Conservation (phyloP, 805 yeast genomes). For the Wickerhamiella lipophila region DNA sequence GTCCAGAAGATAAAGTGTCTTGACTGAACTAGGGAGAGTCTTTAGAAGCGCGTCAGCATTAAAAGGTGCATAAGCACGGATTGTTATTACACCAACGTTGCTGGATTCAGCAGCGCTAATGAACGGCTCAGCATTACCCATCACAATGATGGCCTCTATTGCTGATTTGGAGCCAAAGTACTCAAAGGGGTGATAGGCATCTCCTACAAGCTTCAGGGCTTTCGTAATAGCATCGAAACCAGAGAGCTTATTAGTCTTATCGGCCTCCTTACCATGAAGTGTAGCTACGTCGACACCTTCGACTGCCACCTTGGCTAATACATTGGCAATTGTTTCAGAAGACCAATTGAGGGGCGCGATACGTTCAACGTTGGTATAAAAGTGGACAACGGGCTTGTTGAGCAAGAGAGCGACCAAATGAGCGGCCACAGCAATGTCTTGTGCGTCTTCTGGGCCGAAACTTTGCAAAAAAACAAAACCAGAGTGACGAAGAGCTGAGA, state of each 20-base stretch:
- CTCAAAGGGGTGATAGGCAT: conserved; percentile 32
- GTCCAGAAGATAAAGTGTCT: conserved; percentile 49
- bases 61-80: conserved; percentile 68
- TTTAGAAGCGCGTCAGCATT: conserved; percentile 38
- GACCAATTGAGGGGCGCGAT: conserved; percentile 20
- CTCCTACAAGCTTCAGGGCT: conserved; percentile 29
- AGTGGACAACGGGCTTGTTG: conserved; percentile 55
- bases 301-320: conserved; percentile 19
- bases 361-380: conserved; percentile 31
- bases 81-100: conserved; percentile 36
- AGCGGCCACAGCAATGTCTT: conserved; percentile 44
- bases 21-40: conserved; percentile 42
- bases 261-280: conserved; percentile 1
- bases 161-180: conserved; percentile 34
- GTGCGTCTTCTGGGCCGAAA: conserved; percentile 42
- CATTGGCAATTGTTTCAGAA: conserved; percentile 19
- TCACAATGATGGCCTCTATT: conserved; percentile 42
- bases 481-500: conserved; percentile 63
- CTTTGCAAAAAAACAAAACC: conserved; percentile 56
- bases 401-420: conserved; percentile 41
- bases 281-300: conserved; percentile 15
- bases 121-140: conserved; percentile 43
- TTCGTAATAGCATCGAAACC: conserved; percentile 22
- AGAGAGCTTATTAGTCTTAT: conserved; percentile 4
- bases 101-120: conserved; percentile 31